Base-by-base conservation (phyloP, 192 early-diverging fungal genomes). In the Rhizophagus sp. region DNA sequence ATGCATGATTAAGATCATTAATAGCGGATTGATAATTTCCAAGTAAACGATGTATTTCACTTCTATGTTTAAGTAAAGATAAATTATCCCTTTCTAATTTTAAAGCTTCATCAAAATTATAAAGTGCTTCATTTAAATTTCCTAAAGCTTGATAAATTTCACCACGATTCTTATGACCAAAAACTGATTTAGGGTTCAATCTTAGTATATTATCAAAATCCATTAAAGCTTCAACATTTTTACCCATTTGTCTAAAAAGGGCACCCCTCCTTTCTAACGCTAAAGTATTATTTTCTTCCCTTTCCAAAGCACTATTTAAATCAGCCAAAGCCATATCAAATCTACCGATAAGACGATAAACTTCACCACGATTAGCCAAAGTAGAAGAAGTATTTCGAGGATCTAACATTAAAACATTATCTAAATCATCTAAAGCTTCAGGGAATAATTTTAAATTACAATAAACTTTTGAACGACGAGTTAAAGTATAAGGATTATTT, bases 281-380 rank as follows among this genome's bases (percentile, higher is more conserved):
- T 13, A 41, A 49, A 44, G 41, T 41, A 4, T 69, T 69, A 50
- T 44, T 49, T 73, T 41, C 39, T 47, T 49, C 39, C 22, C n/a
- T 73, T 49, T 73, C 39, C 22, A 73, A 49, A 24, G 71, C 71
- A 19, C 39, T 73, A 49, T 73, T 73, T 25, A 73, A 47, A 49
- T 73, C 71, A 11, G 19, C 36, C 1, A 73, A 73, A 9, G 71
- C 71, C 36, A 47, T 25, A 49, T 73, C 39, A 24, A 24, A 12
- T 47, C 47, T 73, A 25, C 63, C 62, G 0, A 77, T 24, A 15
- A 77, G 36, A 63, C 75, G 27, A 36, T 39, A 77, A 36, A 77
- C 62, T 77, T 77, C 75, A 36, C 75, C 75, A 10, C 75, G 63
- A 77, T 77, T 77, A 30, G 75, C 34, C 1, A 77, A 47, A 24